Base-by-base conservation (phyloP, 306 rosid species). In the Morella rubra region DNA sequence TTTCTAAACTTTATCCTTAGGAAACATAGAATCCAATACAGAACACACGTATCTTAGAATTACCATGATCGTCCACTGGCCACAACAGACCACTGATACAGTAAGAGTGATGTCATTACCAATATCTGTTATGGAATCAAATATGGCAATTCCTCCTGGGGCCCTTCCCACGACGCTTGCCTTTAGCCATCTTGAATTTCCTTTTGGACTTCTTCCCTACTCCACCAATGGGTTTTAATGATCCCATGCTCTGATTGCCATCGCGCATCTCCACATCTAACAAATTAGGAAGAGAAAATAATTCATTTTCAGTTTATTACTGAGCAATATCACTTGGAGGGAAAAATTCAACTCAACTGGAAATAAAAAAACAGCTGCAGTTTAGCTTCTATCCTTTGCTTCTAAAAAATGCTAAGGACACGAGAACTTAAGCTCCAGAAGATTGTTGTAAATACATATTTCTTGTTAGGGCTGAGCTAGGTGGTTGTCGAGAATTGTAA, bases 101-200 rank as follows among this genome's bases (percentile, higher is more conserved):
- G 22, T 44, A 50, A 69, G 59, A 20, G 44, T 70, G 44, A 52
- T 52, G 66, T 47, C 74, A 77, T 71, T 79, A 71, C 85, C 84
- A 45, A 64, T 74, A 70, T 56, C 70, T 54, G 27, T 32, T 7
- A 40, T 47, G 70, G 67, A 84, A 58, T 84, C 77, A 92, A 75
- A 92, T 95, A 72, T 87, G 83, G 71, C 91, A 92, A 75, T 66
- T 86, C 74, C 47, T 80, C 79, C 82, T 80, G 9, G 81, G 87
- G 80, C 87, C 91, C 81, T 92, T 94, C 44, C 96, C 93, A 18
- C 84, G 86, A 7, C 87, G 91, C 81, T 83, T 90, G 65, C 82
- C 79, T 83, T 88, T 95, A 4, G 96, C 96, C 49, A 95, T 64
- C 90, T 95, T 95, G 69, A 95, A 88, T 53, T 88, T 90, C 80